phyloP scores from a whole-genome alignment of 2,329 filamentous ascomycete species.

The Scytalidium sp. region DNA sequence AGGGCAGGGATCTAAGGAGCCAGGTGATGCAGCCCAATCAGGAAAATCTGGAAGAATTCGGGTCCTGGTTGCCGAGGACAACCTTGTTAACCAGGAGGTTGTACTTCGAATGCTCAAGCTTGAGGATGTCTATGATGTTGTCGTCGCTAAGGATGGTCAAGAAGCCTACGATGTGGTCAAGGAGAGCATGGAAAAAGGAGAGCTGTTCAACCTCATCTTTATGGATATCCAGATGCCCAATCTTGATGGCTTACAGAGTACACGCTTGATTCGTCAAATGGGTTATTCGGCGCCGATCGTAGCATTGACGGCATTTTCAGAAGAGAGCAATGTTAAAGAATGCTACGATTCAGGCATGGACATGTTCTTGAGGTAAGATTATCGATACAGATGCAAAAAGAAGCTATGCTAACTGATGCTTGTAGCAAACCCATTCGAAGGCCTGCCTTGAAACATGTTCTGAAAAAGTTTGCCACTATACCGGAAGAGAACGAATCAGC shows the following conservation, averaged over 20 bases:
- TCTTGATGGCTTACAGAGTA: constrained; percentile 84
- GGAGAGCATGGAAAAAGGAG: constrained; percentile 70
- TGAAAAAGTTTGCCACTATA: constrained; percentile 82
- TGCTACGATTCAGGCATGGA: constrained; percentile 91
- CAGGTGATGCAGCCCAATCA: constrained; percentile 54
- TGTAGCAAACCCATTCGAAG: constrained; percentile 67
- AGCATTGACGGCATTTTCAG: constrained; percentile 83
- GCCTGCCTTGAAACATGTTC: constrained; percentile 81
- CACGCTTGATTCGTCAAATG: constrained; percentile 78
- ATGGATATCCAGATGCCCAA: constrained; percentile 97
- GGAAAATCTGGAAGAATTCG: constrained; percentile 64
- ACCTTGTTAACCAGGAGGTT: constrained; percentile 62
- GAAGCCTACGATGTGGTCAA: constrained; percentile 87
- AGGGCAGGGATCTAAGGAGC: constrained; percentile 43
- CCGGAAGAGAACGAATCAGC: constrained; percentile 55
- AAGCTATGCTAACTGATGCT: constrained; percentile 11
- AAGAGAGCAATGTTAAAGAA: constrained; percentile 84
- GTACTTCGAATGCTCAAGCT: constrained; percentile 66
- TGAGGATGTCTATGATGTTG: constrained; percentile 82
- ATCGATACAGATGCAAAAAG: background rate
- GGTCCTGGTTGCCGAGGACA: constrained; percentile 83
- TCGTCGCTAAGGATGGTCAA: constrained; percentile 80
- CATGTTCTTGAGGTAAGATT: constrained; percentile 63
- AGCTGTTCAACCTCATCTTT: constrained; percentile 82
- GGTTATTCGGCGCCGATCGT: constrained; percentile 88